Evolutionary conservation across 768 basidiomycete species (phyloP).

Genomic region (Postia placenta): DNA sequence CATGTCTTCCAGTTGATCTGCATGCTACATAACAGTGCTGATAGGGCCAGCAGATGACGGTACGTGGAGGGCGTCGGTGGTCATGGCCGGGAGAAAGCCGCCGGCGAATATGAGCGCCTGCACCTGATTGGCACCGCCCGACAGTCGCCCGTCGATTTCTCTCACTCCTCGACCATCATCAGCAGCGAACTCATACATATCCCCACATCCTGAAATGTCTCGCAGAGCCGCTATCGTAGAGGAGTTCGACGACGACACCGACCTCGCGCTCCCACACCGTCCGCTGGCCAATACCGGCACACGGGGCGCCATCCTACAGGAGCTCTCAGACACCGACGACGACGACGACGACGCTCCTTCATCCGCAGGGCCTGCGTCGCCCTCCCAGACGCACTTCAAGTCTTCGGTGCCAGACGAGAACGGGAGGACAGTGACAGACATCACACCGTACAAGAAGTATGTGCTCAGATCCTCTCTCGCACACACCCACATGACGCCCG

Average conservation of each 20-base stretch:
- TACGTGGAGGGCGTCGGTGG: too few relatives aligned
- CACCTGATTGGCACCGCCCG: not conserved
- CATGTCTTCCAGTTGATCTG: not conserved
- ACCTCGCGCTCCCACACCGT: conserved; percentile 71
- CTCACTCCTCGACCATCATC: not conserved
- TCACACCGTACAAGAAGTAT: conserved; percentile 81
- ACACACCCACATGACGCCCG: not conserved
- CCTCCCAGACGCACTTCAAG: conserved; percentile 28
- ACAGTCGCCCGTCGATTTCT: not conserved
- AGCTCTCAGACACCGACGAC: conserved; percentile 56
- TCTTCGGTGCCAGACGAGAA: conserved; percentile 13
- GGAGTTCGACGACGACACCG: conserved; percentile 94
- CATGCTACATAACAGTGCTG: not conserved
- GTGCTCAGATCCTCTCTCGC: conserved; percentile 19
- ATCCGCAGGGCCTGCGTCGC: conserved; percentile 51
- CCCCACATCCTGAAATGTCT: conserved; percentile 40
- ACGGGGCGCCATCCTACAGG: conserved; percentile 73
- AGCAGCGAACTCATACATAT: not conserved
- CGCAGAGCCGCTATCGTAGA: conserved; percentile 63
- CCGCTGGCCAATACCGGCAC: conserved; percentile 61
- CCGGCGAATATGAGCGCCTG: not conserved
- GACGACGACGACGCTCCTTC: conserved; percentile 13
- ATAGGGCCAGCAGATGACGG: too few relatives aligned
- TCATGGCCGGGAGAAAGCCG: not conserved
- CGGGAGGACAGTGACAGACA: conserved; percentile 52